Evolutionary conservation across 2,329 filamentous ascomycete genomes (phyloP).

Genomic region (Beauveria varroae): DNA sequence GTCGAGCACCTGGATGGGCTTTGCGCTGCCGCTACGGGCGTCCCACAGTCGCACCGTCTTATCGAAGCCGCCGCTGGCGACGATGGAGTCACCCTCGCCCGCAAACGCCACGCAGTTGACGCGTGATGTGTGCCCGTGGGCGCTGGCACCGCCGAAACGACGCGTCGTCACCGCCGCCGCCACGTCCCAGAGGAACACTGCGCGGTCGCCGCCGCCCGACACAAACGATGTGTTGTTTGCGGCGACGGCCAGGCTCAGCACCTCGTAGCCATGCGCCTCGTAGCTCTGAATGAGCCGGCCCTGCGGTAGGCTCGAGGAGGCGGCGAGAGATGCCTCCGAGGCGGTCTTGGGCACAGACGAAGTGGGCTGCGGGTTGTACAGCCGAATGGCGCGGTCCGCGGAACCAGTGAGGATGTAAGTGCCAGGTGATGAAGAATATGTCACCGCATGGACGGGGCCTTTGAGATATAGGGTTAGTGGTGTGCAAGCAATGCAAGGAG

Average conservation of each 20-base stretch:
- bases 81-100: conserved; percentile 64
- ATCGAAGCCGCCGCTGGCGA: conserved; percentile 69
- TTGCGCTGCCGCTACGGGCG: conserved; percentile 42
- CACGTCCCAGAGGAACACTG: conserved; percentile 93
- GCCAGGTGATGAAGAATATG: conserved; percentile 64
- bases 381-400: conserved; percentile 74
- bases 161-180: conserved; percentile 68
- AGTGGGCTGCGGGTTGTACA: conserved; percentile 68
- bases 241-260: conserved; percentile 71
- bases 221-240: conserved; percentile 77
- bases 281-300: conserved; percentile 78
- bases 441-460: conserved; percentile 66
- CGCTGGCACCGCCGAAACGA: conserved; percentile 54
- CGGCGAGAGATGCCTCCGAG: conserved; percentile 15
- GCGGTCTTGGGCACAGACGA: conserved; percentile 25
- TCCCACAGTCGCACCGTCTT: conserved; percentile 74
- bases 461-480: neutral
- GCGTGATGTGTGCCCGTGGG: conserved; percentile 58
- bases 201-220: conserved; percentile 82
- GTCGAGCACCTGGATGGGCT: conserved; percentile 63
- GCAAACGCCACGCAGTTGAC: conserved; percentile 76
- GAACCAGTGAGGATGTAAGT: conserved; percentile 80
- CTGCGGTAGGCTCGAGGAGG: conserved; percentile 29
- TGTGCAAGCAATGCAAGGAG: neutral
- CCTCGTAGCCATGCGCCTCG: conserved; percentile 82